Evolutionary conservation across 768 basidiomycete genomes (phyloP).

Genomic region (Auricularia sp.): DNA sequence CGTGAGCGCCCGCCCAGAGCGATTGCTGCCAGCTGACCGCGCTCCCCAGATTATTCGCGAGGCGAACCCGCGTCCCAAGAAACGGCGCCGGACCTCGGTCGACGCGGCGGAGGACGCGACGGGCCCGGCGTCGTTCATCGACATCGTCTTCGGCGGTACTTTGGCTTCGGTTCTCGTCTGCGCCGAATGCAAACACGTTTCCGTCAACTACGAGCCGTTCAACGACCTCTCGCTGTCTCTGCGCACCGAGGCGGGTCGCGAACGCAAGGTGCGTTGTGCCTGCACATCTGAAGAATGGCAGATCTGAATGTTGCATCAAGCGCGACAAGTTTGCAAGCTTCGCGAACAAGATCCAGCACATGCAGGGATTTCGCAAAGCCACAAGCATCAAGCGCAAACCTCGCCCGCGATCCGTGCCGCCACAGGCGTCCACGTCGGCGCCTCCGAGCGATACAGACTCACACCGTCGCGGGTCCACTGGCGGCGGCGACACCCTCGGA

Average conservation of each 20-base stretch:
- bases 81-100: background rate
- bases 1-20: slow-evolving; percentile 30
- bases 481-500: background rate
- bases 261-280: slow-evolving; percentile 37
- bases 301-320: slow-evolving; percentile 8
- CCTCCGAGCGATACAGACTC: background rate
- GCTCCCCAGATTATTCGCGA: slow-evolving; percentile 67
- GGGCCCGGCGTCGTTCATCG: slow-evolving; percentile 60
- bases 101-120: background rate
- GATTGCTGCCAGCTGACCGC: background rate
- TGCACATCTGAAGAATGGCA: background rate
- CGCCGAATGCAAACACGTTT: slow-evolving; percentile 82
- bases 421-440: background rate
- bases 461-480: background rate
- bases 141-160: slow-evolving; percentile 84
- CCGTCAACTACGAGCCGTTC: slow-evolving; percentile 77
- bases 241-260: slow-evolving; percentile 65
- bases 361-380: background rate
- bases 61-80: slow-evolving; percentile 37
- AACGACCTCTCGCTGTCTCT: slow-evolving; percentile 87
- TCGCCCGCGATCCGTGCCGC: background rate
- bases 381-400: background rate
- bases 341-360: slow-evolving; percentile 46
- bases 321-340: slow-evolving; percentile 68
- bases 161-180: slow-evolving; percentile 89